Percentiles rank a stretch among this genome's conserved stretches.
Evolutionary conservation across 352 stramenopile genomes (phyloP).

Genomic region (Phytophthora cryptogea): DNA sequence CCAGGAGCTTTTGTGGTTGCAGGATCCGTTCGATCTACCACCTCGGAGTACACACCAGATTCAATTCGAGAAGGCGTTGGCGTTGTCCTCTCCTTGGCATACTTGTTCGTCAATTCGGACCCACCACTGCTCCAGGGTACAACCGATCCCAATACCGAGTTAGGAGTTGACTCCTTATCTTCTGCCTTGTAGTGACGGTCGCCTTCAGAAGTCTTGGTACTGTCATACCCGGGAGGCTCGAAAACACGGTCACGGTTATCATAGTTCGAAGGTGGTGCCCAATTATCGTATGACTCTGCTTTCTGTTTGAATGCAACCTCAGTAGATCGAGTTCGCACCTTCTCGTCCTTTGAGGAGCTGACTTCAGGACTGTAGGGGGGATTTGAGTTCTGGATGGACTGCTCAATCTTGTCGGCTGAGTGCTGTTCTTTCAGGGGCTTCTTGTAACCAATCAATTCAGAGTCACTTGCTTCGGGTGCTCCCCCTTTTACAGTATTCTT

Average conservation of each 20-base stretch:
- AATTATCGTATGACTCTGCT: not conserved
- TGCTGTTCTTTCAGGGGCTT: not conserved
- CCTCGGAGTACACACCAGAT: not conserved
- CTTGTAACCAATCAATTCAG: not conserved
- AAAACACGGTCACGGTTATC: not conserved
- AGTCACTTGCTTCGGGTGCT: not conserved
- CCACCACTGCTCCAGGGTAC: slow-evolving; percentile 1
- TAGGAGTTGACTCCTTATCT: not conserved
- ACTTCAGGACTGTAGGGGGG: not conserved
- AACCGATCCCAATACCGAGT: not conserved
- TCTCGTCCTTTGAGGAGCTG: not conserved
- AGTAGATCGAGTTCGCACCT: not conserved
- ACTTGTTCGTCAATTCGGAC: not conserved
- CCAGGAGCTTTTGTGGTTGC: not conserved
- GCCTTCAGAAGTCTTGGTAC: not conserved
- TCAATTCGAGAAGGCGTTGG: not conserved
- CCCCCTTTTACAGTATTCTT: not conserved
- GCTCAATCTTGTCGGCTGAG: not conserved
- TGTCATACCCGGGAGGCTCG: not conserved
- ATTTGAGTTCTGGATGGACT: not conserved
- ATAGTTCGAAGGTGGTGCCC: not conserved
- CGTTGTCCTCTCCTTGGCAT: not conserved
- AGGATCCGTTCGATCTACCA: not conserved
- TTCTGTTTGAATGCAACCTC: not conserved
- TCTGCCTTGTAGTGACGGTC: not conserved